Evolutionary conservation across 352 stramenopile genomes (phyloP).

Genomic region (Globisporangium nodosum): DNA sequence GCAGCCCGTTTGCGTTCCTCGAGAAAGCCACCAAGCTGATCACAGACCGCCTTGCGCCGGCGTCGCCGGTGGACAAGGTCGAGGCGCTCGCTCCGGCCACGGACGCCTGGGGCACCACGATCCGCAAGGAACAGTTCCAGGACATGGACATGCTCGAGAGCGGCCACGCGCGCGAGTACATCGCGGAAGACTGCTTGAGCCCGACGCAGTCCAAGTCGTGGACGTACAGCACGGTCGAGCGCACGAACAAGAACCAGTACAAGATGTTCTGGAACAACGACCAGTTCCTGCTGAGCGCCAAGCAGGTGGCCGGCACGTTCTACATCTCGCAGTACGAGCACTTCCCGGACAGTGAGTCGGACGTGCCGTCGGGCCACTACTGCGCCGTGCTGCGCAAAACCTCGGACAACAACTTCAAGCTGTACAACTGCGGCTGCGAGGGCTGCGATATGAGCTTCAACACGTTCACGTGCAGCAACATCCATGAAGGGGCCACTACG

Average conservation of each 20-base stretch:
- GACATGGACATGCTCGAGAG: constrained; percentile 86
- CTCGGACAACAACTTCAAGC: constrained; percentile 79
- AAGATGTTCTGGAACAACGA: constrained; percentile 88
- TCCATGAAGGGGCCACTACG: constrained; percentile 36
- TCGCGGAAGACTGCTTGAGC: constrained; percentile 79
- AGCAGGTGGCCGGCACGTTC: constrained; percentile 76
- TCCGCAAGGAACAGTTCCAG: constrained; percentile 66
- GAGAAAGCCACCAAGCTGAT: constrained; percentile 61
- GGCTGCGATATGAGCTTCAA: constrained; percentile 81
- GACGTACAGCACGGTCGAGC: constrained; percentile 77
- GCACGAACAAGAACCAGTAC: constrained; percentile 83
- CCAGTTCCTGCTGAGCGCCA: constrained; percentile 78
- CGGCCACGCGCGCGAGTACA: constrained; percentile 72
- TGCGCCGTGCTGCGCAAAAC: constrained; percentile 72
- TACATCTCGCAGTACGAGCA: constrained; percentile 90
- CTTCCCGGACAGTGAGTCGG: constrained; percentile 59
- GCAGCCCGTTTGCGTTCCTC: constrained; percentile 34
- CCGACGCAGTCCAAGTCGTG: constrained; percentile 71
- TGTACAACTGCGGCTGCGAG: constrained; percentile 85
- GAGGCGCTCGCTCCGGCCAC: constrained; percentile 13
- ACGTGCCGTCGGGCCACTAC: constrained; percentile 61
- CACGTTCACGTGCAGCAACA: constrained; percentile 82
- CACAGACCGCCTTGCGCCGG: constrained; percentile 21
- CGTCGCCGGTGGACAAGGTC: constrained; percentile 17
- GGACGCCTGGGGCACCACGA: constrained; percentile 53